Conservation (phyloP, 2,329 filamentous ascomycete species). For the Verticillium zaregamsianum region DNA sequence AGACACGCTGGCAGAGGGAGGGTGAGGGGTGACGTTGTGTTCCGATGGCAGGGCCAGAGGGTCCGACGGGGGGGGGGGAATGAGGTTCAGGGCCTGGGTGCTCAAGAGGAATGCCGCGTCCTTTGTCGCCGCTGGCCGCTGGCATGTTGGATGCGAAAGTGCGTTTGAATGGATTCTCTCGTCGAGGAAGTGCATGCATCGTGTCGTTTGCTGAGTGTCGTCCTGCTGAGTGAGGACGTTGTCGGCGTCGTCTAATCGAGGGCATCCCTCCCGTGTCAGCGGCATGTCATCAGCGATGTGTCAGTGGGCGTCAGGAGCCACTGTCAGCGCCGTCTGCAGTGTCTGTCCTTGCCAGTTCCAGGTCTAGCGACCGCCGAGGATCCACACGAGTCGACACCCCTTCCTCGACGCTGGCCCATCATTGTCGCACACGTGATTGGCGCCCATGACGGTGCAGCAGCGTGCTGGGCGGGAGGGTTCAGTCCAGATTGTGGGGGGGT, state of each 20-base stretch:
- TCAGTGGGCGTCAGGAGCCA: neutral
- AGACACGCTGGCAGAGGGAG: constrained; percentile 9
- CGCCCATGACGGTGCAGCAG: neutral
- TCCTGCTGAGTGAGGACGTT: too few relatives aligned
- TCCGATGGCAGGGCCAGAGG: neutral
- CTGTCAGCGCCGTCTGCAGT: neutral
- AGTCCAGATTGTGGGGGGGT: neutral
- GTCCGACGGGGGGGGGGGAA: too few relatives aligned
- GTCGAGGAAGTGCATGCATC: too few relatives aligned
- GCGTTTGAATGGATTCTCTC: too few relatives aligned
- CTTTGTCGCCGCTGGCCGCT: neutral
- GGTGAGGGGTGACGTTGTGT: neutral
- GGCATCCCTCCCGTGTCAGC: neutral
- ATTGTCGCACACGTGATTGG: neutral
- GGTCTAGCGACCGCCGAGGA: neutral
- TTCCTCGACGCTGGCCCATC: neutral
- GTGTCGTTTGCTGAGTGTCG: too few relatives aligned
- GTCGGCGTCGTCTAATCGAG: neutral
- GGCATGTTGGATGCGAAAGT: too few relatives aligned
- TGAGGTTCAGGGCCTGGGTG: too few relatives aligned
- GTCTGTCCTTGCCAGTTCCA: neutral
- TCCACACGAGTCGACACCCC: neutral
- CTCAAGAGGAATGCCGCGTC: neutral
- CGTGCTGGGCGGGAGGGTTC: neutral
- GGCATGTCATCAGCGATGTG: neutral